Base-by-base conservation (phyloP, 805 yeast genomes). In the Kodamaea neixiangensis region DNA sequence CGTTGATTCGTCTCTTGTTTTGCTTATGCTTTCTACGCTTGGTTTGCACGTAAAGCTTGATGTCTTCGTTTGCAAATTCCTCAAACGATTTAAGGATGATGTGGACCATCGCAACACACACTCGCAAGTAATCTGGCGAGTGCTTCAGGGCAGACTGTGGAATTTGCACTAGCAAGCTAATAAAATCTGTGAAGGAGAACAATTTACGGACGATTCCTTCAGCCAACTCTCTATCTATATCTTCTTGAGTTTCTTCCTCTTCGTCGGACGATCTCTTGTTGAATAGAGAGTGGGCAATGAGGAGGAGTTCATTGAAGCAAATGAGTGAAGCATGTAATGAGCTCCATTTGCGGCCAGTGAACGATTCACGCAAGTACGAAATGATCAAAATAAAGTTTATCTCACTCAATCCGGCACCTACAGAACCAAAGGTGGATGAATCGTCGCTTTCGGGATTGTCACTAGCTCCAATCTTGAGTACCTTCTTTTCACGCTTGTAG, bases 311-410 rank as follows among this genome's bases (percentile, higher is more conserved):
- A 20, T 78, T 77, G 63, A 88, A 82, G 49, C 88, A 79, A 38
- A 81, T 73, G 79, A 88, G 79, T 1, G 85, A 79, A 1, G 91
- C 89, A 55, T 87, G 90, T 3, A 85, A 78, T 1, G 88, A 74
- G 47, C 81, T 80, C 75, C 83, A 83, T 50, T 80, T 76, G 46
- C 73, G 77, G 25, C 39, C 25, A 10, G 71, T 75, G 39, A 56
- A 67, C 9, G 81, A 69, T 11, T 71, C 71, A 46, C 81, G 67
- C 63, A 81, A 69, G 49, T 74, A 66, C 14, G 73, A 67, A 42
- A 77, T 69, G 38, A 86, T 71, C 20, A 86, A 69, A 25, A 81
- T 73, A 50, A 87, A 80, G 43, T 83, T 76, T 18, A 81, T 80
- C 48, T 85, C 87, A 47, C 84, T 78, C 25, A 91, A 67, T 0